Conservation (phyloP, 139 green algal species). For the Edaphochlamys debaryana region DNA sequence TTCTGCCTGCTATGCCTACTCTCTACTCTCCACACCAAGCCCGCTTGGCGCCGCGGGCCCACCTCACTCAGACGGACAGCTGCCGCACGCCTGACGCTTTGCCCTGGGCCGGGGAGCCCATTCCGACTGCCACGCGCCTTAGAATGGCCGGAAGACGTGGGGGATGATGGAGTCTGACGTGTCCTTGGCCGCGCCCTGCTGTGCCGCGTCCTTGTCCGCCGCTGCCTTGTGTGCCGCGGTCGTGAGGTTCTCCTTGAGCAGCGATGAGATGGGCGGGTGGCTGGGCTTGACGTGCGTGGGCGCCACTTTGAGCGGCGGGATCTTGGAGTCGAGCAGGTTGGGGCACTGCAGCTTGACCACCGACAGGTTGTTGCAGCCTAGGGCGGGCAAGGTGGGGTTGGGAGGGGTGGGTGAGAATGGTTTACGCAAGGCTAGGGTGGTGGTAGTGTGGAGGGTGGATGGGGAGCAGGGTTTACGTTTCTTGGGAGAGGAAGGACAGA, state of each 20-base stretch:
- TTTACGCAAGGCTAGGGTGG: too few species aligned
- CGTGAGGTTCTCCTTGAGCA: slow-evolving; percentile 62
- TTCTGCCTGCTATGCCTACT: too few species aligned
- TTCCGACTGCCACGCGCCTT: too few species aligned
- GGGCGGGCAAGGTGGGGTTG: neutral
- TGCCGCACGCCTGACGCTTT: too few species aligned
- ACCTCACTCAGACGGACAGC: too few species aligned
- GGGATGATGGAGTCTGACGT: slow-evolving; percentile 53
- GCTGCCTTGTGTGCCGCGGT: slow-evolving; percentile 48
- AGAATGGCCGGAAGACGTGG: slow-evolving; percentile 50
- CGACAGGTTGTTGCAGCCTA: slow-evolving; percentile 53
- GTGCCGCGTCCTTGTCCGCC: slow-evolving; percentile 53
- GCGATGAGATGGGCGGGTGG: slow-evolving; percentile 69
- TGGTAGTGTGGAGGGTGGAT: too few species aligned
- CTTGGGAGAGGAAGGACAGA: too few species aligned
- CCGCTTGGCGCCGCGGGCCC: too few species aligned
- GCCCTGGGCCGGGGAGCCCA: too few species aligned
- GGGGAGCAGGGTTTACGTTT: too few species aligned
- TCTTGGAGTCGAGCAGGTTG: slow-evolving; percentile 49
- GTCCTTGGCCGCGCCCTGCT: slow-evolving; percentile 48
- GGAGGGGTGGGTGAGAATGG: neutral
- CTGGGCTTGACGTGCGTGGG: slow-evolving; percentile 58
- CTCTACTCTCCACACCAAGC: too few species aligned
- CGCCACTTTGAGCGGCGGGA: slow-evolving; percentile 49
- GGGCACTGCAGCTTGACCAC: slow-evolving; percentile 68